Conservation (phyloP, 768 basidiomycete species). For the Lyophyllum semitale region DNA sequence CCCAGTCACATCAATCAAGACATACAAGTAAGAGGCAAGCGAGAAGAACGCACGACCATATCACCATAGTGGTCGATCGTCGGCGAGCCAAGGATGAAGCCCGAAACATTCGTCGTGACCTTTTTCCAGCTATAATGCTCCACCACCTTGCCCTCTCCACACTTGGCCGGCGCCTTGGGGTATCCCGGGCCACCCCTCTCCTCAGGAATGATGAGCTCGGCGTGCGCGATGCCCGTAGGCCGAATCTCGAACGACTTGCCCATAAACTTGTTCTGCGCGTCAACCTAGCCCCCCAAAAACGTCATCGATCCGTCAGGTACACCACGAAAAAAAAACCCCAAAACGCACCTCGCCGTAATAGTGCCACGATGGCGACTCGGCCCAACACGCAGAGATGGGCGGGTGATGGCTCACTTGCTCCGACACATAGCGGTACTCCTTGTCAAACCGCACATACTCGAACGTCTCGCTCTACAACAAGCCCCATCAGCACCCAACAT, state of each 20-base stretch:
- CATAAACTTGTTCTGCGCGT: slow-evolving; percentile 96
- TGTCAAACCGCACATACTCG: slow-evolving; percentile 87
- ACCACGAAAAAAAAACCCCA: background rate
- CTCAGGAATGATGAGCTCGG: slow-evolving; percentile 74
- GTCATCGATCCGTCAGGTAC: background rate
- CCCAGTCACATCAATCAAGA: background rate
- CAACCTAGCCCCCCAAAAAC: slow-evolving; percentile 55
- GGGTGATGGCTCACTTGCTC: slow-evolving; percentile 99
- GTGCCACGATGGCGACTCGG: slow-evolving; percentile 85
- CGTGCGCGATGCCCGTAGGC: slow-evolving; percentile 93
- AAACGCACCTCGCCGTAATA: slow-evolving; percentile 81
- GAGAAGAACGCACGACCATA: slow-evolving; percentile 69
- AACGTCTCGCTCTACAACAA: slow-evolving; percentile 80
- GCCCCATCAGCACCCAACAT: background rate
- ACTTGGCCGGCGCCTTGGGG: slow-evolving; percentile 51
- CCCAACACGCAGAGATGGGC: slow-evolving; percentile 95
- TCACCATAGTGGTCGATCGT: slow-evolving; percentile 94
- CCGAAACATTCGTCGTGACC: slow-evolving; percentile 87
- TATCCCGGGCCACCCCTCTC: slow-evolving; percentile 58
- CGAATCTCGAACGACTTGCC: slow-evolving; percentile 96
- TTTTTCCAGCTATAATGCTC: slow-evolving; percentile 98
- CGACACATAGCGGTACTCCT: slow-evolving; percentile 88
- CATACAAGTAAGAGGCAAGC: no score
- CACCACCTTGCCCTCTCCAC: slow-evolving; percentile 55
- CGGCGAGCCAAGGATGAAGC: slow-evolving; percentile 89